Evolutionary conservation across 1,139 yeast species (phyloP).

Genomic region (Geotrichum phurueaensis): DNA sequence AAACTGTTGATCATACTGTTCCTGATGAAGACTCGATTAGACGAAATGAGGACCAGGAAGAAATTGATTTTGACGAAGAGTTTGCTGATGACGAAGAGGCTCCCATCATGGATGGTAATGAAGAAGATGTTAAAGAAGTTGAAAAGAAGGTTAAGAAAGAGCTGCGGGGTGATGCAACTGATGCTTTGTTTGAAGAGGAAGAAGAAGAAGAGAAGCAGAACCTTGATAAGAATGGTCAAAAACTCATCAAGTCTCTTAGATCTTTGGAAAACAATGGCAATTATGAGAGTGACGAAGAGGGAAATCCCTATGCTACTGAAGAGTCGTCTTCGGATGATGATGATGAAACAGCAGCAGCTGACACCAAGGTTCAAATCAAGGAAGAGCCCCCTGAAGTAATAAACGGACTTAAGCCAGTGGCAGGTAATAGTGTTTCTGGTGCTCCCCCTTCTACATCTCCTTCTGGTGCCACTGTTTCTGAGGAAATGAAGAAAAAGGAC

Average conservation of each 20-base stretch:
- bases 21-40: constrained; percentile 24
- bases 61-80: constrained; percentile 90
- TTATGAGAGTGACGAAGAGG: constrained; percentile 82
- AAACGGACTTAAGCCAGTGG: constrained; percentile 17
- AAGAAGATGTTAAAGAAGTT: constrained; percentile 86
- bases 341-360: constrained; percentile 18
- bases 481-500: constrained; percentile 16
- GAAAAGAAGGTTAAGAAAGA: constrained; percentile 85
- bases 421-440: constrained; percentile 8
- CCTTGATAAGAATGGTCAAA: constrained; percentile 87
- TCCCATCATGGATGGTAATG: constrained; percentile 95
- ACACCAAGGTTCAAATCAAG: constrained; percentile 16
- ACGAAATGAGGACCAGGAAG: constrained; percentile 81
- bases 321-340: constrained; percentile 37
- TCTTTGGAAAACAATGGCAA: constrained; percentile 84
- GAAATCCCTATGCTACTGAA: constrained; percentile 73
- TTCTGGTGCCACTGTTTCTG: constrained; percentile 4
- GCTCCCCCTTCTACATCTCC: constrained; percentile 4
- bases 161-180: constrained; percentile 54
- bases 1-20: constrained; percentile 54
- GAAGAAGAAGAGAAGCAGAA: constrained; percentile 62
- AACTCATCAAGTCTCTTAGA: constrained; percentile 73
- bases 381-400: constrained; percentile 17
- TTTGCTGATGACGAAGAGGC: constrained; percentile 99
- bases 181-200: constrained; percentile 40